Evolutionary conservation across 495 filamentous ascomycete genomes (phyloP).

Genomic region (Elasticomyces elasticus): DNA sequence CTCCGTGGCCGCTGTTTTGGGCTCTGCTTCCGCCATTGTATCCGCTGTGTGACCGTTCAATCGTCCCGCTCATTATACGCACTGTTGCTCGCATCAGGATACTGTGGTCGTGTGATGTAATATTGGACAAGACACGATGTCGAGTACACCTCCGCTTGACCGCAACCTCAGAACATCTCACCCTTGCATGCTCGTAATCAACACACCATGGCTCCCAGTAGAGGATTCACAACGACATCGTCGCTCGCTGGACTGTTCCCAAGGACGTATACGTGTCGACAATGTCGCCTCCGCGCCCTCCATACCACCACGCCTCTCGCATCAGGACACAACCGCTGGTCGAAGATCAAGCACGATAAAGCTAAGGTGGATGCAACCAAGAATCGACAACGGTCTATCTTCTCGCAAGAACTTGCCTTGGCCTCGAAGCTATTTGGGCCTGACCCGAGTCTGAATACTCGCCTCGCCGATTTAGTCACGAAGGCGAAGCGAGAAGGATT

Average conservation of each 20-base stretch:
- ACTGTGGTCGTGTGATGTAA: too few species aligned
- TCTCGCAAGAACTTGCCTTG: constrained; percentile 44
- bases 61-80: constrained; percentile 16
- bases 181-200: not conserved
- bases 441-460: constrained; percentile 61
- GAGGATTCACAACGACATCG: constrained; percentile 5
- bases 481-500: constrained; percentile 78
- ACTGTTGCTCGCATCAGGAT: not conserved
- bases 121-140: not conserved
- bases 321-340: constrained; percentile 86
- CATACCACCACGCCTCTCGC: constrained; percentile 17
- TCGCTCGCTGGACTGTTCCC: not conserved
- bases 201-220: constrained; percentile 15
- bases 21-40: constrained; percentile 26
- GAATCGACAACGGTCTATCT: constrained; percentile 36
- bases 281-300: not conserved
- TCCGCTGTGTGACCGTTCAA: constrained; percentile 26
- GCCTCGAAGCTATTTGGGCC: constrained; percentile 56
- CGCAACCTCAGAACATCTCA: not conserved
- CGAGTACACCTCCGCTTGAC: constrained; percentile 22
- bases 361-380: constrained; percentile 60
- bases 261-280: constrained; percentile 7
- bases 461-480: constrained; percentile 58
- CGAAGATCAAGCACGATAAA: constrained; percentile 92
- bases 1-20: constrained; percentile 40